A percentile compares a stretch with the other conserved stretches of the same genome.
phyloP scores from a whole-genome alignment of 805 yeast species.

The Pichia californica region DNA sequence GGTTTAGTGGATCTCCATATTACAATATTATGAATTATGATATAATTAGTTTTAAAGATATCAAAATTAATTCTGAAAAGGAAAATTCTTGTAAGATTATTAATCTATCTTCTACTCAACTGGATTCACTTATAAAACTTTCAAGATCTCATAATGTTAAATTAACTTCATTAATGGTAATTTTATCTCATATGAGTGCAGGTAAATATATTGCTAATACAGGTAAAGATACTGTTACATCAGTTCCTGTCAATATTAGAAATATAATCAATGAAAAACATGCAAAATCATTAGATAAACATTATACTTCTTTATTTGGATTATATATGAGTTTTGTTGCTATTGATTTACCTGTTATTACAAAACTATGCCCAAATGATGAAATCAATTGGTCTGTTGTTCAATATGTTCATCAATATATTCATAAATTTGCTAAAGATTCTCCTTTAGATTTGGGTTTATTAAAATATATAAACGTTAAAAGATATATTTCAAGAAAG shows the following conservation, averaged over 20 bases:
- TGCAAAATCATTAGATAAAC: neutral
- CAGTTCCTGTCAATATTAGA: conserved; percentile 21
- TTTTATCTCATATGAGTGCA: conserved; percentile 5
- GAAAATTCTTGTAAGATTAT: neutral
- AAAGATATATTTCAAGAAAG: conserved; percentile 2
- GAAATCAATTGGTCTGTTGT: conserved; percentile 8
- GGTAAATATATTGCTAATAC: conserved; percentile 3
- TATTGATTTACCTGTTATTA: conserved; percentile 14
- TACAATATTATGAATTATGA: neutral
- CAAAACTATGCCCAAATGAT: conserved; percentile 4
- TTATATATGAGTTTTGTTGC: conserved; percentile 14
- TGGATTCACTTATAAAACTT: neutral
- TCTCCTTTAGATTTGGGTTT: conserved; percentile 7
- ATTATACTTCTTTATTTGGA: conserved; percentile 13
- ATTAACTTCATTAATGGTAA: conserved; percentile 9
- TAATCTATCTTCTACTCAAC: neutral
- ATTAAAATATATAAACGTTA: conserved; percentile 6
- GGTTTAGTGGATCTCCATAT: conserved; percentile 1
- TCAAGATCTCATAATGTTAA: conserved; percentile 8
- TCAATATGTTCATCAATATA: neutral
- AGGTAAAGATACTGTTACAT: conserved; percentile 11
- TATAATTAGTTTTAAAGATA: neutral
- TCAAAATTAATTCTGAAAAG: neutral
- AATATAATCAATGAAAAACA: neutral
- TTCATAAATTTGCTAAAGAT: conserved; percentile 1